Evolutionary conservation across 2,329 filamentous ascomycete genomes (phyloP), one percentile per base, ranked within the genome.

Genomic region (Chalara sp.): DNA sequence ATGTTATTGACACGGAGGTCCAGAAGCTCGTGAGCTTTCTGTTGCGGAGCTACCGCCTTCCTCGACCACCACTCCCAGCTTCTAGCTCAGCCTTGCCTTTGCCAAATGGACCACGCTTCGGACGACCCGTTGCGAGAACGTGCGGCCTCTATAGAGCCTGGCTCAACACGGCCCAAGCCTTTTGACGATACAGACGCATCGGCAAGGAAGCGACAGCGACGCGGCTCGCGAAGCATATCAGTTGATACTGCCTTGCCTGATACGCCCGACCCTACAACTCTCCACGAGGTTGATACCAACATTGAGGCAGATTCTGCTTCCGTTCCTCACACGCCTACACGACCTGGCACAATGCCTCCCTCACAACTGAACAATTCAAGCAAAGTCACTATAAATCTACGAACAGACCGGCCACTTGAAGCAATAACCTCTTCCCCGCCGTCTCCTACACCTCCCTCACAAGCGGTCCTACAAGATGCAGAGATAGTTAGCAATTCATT

Each of bases 121-220:
- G 53, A 51, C 54, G 61, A 65, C 56, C 55, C 59, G 68, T 70
- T 71, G 67, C 73, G 70, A 73, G 76, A 80, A 70, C 76, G 78
- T 68, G 76, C 77, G 63, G 72, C 74, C 68, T 83, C 80, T 62
- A 77, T 78, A 68, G 81, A 85, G 71, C 76, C 79, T 66, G 75
- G 75, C 67, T 78, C 80, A 61, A 80, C 76, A 59, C 76, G 81
- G 56, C 79, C 78, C 48, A 83, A 84, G 57, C 81, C 81, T 40
- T 84, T 84, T 65, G 75, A 82, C 68, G 79, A 83, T 67, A 71
- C 68, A 63, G 76, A 80, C 31, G 52, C 56, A 42, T 57, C 62
- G 33, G 58, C 80, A 50, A 73, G 81, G 57, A 85, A 85, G 66
- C 78, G 81, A 48, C 80, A 78, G 56, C 76, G 81, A 58, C 75